Conservation (phyloP, 306 rosid species). For the Prunus kanzakura region DNA sequence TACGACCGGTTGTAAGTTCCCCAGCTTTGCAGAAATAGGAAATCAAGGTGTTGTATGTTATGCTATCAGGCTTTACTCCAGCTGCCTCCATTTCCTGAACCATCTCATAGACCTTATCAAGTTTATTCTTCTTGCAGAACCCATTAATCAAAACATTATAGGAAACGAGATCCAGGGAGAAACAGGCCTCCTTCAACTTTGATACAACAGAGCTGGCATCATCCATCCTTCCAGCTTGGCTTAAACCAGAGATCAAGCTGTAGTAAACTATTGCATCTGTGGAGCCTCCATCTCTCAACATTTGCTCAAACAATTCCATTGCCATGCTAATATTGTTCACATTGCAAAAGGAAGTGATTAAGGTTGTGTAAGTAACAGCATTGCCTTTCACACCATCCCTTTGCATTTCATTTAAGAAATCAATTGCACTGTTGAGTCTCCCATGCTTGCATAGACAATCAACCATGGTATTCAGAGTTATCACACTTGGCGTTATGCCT, state of each 20-base stretch:
- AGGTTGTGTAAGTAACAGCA: conserved; percentile 46
- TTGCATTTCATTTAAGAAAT: conserved; percentile 55
- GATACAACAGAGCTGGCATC: conserved; percentile 62
- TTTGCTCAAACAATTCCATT: conserved; percentile 56
- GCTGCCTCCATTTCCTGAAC: conserved; percentile 59
- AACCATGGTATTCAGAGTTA: conserved; percentile 67
- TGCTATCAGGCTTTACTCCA: conserved; percentile 58
- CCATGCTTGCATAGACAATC: conserved; percentile 70
- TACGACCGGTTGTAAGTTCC: conserved; percentile 37
- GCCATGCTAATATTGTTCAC: conserved; percentile 69
- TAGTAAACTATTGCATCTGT: conserved; percentile 61
- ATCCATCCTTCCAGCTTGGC: conserved; percentile 74
- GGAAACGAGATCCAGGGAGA: conserved; percentile 48
- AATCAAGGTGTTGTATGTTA: conserved; percentile 75
- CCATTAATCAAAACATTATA: conserved; percentile 68
- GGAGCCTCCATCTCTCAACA: conserved; percentile 52
- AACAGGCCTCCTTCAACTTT: conserved; percentile 66
- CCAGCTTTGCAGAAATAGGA: conserved; percentile 58
- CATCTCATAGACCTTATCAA: conserved; percentile 48
- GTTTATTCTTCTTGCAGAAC: conserved; percentile 65
- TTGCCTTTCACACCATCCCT: conserved; percentile 59
- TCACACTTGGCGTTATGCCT: conserved; percentile 45
- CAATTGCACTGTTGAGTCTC: conserved; percentile 52
- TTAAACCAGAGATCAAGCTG: conserved; percentile 68
- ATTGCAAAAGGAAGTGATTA: conserved; percentile 65